Evolutionary conservation across 352 stramenopile species (phyloP).

Genomic region (Phytophthora foliorum): DNA sequence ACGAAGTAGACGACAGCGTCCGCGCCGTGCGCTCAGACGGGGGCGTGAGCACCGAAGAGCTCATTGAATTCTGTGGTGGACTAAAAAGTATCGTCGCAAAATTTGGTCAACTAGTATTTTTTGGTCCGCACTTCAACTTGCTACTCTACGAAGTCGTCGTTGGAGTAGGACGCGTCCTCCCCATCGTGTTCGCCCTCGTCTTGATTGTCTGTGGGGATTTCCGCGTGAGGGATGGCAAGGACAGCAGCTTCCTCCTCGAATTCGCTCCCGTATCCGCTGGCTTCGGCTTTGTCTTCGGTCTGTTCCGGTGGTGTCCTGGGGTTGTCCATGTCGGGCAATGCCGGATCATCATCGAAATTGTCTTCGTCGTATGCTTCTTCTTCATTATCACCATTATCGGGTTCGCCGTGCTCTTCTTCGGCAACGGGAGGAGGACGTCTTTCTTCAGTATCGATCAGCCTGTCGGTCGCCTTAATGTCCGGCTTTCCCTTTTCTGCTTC

Average conservation of each 20-base stretch:
- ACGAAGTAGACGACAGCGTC: slow-evolving; percentile 8
- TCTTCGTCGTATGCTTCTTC: slow-evolving; percentile 28
- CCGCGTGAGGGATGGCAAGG: slow-evolving; percentile 6
- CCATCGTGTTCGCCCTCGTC: slow-evolving; percentile 24
- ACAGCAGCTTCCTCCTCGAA: slow-evolving; percentile 45
- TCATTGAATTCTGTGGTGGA: background rate
- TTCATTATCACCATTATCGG: slow-evolving; percentile 6
- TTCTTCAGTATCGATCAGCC: background rate
- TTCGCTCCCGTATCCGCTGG: slow-evolving; percentile 48
- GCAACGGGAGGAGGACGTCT: background rate
- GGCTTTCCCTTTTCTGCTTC: background rate
- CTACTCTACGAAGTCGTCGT: slow-evolving; percentile 53
- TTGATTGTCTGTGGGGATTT: slow-evolving; percentile 5
- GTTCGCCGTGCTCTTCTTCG: background rate
- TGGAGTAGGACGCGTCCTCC: slow-evolving; percentile 42
- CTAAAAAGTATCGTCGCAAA: background rate
- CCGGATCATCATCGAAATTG: slow-evolving; percentile 56
- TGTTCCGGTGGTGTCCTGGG: background rate
- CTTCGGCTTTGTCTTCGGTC: slow-evolving; percentile 9
- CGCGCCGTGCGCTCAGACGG: background rate
- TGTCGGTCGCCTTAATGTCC: background rate
- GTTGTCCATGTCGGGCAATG: background rate
- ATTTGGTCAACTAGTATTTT: background rate
- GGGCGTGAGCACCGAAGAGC: slow-evolving; percentile 1
- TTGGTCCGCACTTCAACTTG: slow-evolving; percentile 27